Evolutionary conservation across 2,329 filamentous ascomycete species (phyloP).

Genomic region (Venturia carpophila): DNA sequence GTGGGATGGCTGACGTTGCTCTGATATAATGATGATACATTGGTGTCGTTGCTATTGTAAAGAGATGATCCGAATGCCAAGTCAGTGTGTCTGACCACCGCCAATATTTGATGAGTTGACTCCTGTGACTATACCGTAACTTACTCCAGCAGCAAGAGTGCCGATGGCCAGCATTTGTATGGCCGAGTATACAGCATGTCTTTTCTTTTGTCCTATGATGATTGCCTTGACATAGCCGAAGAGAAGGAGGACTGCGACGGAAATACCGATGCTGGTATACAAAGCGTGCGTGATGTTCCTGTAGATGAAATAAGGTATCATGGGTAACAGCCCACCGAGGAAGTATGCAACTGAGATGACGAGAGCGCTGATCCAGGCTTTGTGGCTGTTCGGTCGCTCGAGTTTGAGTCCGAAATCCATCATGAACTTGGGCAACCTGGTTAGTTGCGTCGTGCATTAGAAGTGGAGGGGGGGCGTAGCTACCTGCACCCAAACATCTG

Average conservation of each 20-base stretch:
- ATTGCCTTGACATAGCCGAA: constrained; percentile 20
- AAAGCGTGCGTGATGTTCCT: constrained; percentile 16
- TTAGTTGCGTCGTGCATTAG: neutral
- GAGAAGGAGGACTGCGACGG: constrained; percentile 15
- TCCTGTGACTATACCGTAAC: constrained; percentile 22
- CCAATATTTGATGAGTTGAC: constrained; percentile 17
- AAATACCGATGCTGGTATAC: constrained; percentile 17
- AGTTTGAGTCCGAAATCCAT: constrained; percentile 20
- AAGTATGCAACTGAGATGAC: constrained; percentile 19
- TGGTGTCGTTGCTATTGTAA: neutral
- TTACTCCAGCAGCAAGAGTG: constrained; percentile 20
- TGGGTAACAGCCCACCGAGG: constrained; percentile 18
- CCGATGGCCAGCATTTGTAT: constrained; percentile 22
- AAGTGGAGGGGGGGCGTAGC: neutral
- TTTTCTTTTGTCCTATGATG: constrained; percentile 19
- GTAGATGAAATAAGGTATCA: constrained; percentile 20
- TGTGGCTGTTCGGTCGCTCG: constrained; percentile 17
- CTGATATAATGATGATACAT: neutral
- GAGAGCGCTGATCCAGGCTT: constrained; percentile 18
- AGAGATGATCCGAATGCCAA: neutral
- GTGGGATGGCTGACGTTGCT: neutral
- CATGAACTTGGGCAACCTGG: constrained; percentile 17
- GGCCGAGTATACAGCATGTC: constrained; percentile 17
- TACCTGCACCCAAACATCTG: constrained; percentile 18
- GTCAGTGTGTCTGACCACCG: neutral